Base-by-base conservation (phyloP, 176 grass and related monocot species). In the Rhynchospora breviuscula region DNA sequence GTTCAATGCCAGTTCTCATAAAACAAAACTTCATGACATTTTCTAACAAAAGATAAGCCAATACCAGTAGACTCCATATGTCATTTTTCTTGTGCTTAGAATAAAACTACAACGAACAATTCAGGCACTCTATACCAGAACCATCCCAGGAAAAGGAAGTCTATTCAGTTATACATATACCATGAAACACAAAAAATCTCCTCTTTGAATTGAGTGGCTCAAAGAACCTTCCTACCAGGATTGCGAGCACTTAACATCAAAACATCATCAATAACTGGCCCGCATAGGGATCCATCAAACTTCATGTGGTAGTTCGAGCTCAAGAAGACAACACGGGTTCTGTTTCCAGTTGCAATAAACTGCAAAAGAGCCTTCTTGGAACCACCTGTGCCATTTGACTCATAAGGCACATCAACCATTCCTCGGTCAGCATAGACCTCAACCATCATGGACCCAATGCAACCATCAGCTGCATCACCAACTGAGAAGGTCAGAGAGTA, bases 231-330 rank as follows among this genome's bases (percentile, higher is more conserved):
- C 57, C 33, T 63, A 62, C 19, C 14, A 35, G 15, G 35, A 63
- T 84, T 92, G 60, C 73, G 90, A 14, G 92, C 65, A 3, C 86
- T 79, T 59, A 87, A 52, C 63, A 94, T 61, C 1, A 85, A 64
- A 14, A 90, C 92, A 85, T 97, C 90, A 60, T 97, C 94, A 65
- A 94, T 66, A 78, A 97, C 84, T 0, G 89, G 94, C 0, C 94
- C 92, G 44, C 94, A 97, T 47, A 97, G 92, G 63, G 94, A 85
- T 79, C 94, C 92, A 10, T 97, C 94, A 26, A 63, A 7, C 84
- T 89, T 92, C 87, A 85, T 92, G 83, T 94, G 92, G 78, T 97
- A 97, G 84, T 89, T 87, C 0, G 78, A 85, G 87, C 95, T 93
- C 57, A 90, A 84, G 92, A 98, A 98, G 2, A 90, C 89, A 60